These are phyloP conservation scores for Quercus aquifolioides DNA, from an alignment of 306 rosid genomes.

Conservation along the genomic window DNA sequence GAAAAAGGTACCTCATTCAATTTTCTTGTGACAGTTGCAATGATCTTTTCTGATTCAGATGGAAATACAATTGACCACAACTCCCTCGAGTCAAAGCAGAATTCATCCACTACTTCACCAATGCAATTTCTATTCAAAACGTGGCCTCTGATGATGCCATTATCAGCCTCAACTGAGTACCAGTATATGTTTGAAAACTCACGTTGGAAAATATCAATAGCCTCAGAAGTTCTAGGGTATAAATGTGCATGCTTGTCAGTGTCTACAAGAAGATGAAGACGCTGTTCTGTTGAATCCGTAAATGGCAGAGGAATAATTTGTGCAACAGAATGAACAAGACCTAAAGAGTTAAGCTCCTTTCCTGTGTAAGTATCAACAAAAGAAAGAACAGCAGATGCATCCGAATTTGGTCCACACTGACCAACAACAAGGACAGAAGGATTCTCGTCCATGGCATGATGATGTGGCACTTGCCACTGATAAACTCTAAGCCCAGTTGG, in stretches of 20 bases:
- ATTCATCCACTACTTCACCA: constrained; percentile 48
- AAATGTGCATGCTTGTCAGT: constrained; percentile 54
- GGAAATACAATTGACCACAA: constrained; percentile 90
- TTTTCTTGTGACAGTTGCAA: constrained; percentile 71
- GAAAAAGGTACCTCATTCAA: constrained; percentile 56
- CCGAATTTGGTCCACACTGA: constrained; percentile 62
- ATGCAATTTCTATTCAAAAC: constrained; percentile 64
- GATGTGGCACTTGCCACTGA: constrained; percentile 99
- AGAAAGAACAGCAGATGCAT: constrained; percentile 67
- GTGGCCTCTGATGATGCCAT: constrained; percentile 84
- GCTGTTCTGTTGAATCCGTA: constrained; percentile 88
- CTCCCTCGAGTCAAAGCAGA: constrained; percentile 76
- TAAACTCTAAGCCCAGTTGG: constrained; percentile 76
- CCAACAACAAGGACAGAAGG: constrained; percentile 86
- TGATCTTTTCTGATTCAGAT: constrained; percentile 85
- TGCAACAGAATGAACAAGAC: constrained; percentile 51
- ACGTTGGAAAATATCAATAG: constrained; percentile 55
- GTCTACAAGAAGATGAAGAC: constrained; percentile 80
- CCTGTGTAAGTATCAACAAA: constrained; percentile 84
- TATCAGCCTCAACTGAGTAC: constrained; percentile 79
- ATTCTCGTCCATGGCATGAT: constrained; percentile 89
- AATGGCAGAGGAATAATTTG: constrained; percentile 84
- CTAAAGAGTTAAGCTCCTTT: constrained; percentile 55
- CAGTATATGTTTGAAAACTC: constrained; percentile 87
- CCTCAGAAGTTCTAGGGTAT: constrained; percentile 86